Base-by-base conservation (phyloP, 2,329 filamentous ascomycete genomes). In the Monosporascus sp. region DNA sequence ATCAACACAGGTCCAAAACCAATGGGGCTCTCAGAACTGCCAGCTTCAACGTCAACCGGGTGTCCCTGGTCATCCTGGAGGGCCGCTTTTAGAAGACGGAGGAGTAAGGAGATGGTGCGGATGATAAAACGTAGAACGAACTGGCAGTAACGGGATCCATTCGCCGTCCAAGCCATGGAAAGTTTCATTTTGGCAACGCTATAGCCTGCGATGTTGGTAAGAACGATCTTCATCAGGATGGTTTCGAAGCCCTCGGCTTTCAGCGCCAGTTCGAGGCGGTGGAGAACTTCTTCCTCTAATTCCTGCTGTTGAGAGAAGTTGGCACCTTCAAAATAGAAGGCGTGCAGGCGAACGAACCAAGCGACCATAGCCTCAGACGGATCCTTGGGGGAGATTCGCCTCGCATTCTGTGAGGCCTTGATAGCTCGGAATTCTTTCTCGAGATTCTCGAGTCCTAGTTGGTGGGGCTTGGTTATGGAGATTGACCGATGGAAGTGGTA, bases 401-500 rank as follows among this genome's bases (percentile, higher is more conserved):
- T 69, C 52, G 58, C 65, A 56, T 59, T 65, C 54, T 65, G 62
- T 2, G 72, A 65, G 52, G 71, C 71, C 44, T 74, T 68, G n/a
- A 81, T 70, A 14, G 77, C 70, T 58, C 76, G 81, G 66, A 96
- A 92, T 66, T 94, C 89, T 51, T 85, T 77, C 63, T 89, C 86
- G 48, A 99, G 77, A 64, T 97, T 97, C 18, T 77, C 74, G 53
- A 80, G 77, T 3, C 90, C 91, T 46, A 86, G 81, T 0, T 87
- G 86, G 64, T 94, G 86, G 5, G 91, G 90, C 41, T 85, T 77
- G 50, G 84, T 78, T 35, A 90, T 85, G 8, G 85, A 85, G 60
- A 94, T 79, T 17, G 92, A 87, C 57, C 92, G 86, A 66, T 96
- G 94, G 41, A 97, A 83, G 68, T 96, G 85, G 70, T 97, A 97